Base-by-base conservation (phyloP, 352 stramenopile species). In the Peronospora belbahrii region DNA sequence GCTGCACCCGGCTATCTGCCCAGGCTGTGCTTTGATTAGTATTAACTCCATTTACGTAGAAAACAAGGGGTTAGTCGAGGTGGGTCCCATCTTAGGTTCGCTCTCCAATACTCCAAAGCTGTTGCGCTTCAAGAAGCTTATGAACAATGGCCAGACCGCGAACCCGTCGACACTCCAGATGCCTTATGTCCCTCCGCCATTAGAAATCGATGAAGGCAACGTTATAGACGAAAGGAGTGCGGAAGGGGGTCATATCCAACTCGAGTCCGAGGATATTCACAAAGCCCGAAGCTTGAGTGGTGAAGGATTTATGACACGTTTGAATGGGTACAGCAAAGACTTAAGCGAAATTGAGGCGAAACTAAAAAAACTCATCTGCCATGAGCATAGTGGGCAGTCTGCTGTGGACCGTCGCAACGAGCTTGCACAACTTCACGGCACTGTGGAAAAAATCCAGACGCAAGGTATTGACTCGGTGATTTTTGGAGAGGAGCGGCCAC, bases 71-170 rank as follows among this genome's bases (percentile, higher is more conserved):
- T 60, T 91, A 5, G 66, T 71, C 2, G 82, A 91, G 43, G 65
- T 93, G 6, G 82, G 82, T 0, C 63, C 73, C 7, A 79, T 90
- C 14, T 55, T 93, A 14, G 77, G 58, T 14, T 79, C 73, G 8
- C 63, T 87, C 10, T 42, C 66, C 9, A 62, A 67, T 7, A 58
- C 63, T 23, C 63, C 67, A 13, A 88, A 89, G 30, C 56, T 88
- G 14, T 50, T 93, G 41, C 71, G 73, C n/a, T 93, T 93, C 52
- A 93, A 88, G 53, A 90, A 90, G 41, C 74, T 89, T 9, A 89
- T 88, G 63, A 80, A 73, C 22, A 62, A 68, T 32, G 79, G 76
- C 8, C 72, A 74, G 9, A 81, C 72, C 1, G 80, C 77, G n/a
- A 88, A 82, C 35, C 81, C 81, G 9, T 74, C 76, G 17, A 83